A percentile compares a stretch with the other conserved stretches of the same genome.
These are phyloP conservation scores for Scedosporium boydii DNA, from an alignment of 2,329 filamentous ascomycete genomes.

Conservation along the genomic window DNA sequence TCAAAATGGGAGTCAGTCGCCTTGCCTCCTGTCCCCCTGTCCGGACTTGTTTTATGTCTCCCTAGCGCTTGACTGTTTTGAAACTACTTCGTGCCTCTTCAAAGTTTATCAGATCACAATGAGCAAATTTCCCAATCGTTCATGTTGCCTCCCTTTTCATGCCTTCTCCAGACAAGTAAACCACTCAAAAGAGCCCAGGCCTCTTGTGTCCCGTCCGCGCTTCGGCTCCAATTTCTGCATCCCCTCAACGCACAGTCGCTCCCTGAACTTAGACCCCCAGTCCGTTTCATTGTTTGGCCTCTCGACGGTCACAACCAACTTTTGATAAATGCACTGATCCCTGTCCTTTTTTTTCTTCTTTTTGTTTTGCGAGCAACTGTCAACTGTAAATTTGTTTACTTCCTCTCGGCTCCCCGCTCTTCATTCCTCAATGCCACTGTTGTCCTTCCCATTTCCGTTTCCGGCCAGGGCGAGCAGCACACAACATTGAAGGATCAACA, in stretches of 20 bases:
- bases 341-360: background rate
- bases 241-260: conserved; percentile 2
- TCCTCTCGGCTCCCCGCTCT: background rate
- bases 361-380: background rate
- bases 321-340: background rate
- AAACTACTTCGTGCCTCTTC: background rate
- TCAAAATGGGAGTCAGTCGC: no score
- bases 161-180: no score
- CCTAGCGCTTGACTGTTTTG: background rate
- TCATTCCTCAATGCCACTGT: background rate
- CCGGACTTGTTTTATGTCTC: no score
- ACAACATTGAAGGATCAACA: background rate
- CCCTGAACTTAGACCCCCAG: background rate
- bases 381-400: background rate
- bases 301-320: background rate
- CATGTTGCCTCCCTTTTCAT: background rate
- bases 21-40: no score
- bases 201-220: background rate
- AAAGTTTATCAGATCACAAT: background rate
- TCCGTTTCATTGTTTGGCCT: background rate
- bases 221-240: background rate
- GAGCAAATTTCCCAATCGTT: background rate
- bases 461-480: background rate
- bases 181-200: no score
- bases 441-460: background rate